Evolutionary conservation across 1,284 basidiomycete species (phyloP).

Genomic region (Gomphus bonarii): DNA sequence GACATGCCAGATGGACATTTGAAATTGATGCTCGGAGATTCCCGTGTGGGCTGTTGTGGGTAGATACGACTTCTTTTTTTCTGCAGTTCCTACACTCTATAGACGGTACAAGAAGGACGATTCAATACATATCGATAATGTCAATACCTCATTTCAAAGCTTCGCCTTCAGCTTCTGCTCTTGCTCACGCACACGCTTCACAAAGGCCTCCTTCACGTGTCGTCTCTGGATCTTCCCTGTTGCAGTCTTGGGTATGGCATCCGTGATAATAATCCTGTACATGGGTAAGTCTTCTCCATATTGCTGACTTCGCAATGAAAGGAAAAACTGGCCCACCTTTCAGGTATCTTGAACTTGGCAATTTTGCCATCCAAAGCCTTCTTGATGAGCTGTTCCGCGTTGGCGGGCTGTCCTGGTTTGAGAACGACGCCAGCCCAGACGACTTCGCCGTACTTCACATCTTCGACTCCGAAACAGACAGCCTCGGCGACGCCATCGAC

Average conservation of each 20-base stretch:
- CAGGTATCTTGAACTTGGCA: conserved; percentile 22
- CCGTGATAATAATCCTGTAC: conserved; percentile 18
- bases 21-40: too few relatives aligned
- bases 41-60: too few relatives aligned
- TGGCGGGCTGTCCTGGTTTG: conserved; percentile 9
- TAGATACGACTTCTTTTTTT: too few relatives aligned
- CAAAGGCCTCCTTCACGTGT: conserved; percentile 20
- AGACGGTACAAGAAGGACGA: too few relatives aligned
- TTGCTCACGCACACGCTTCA: conserved; percentile 16
- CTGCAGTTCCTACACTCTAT: too few relatives aligned
- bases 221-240: conserved; percentile 23
- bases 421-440: conserved; percentile 22
- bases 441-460: conserved; percentile 23
- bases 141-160: conserved; percentile 8
- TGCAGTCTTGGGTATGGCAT: conserved; percentile 22
- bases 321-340: conserved; percentile 8
- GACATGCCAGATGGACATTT: too few relatives aligned
- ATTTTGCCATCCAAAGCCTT: conserved; percentile 17
- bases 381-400: conserved; percentile 15
- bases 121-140: neutral
- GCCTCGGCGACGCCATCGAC: conserved; percentile 41
- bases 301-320: neutral
- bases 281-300: neutral
- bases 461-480: conserved; percentile 25
- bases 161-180: conserved; percentile 15